Evolutionary conservation across 2,329 filamentous ascomycete species (phyloP).

Genomic region (Xylaria arbuscula): DNA sequence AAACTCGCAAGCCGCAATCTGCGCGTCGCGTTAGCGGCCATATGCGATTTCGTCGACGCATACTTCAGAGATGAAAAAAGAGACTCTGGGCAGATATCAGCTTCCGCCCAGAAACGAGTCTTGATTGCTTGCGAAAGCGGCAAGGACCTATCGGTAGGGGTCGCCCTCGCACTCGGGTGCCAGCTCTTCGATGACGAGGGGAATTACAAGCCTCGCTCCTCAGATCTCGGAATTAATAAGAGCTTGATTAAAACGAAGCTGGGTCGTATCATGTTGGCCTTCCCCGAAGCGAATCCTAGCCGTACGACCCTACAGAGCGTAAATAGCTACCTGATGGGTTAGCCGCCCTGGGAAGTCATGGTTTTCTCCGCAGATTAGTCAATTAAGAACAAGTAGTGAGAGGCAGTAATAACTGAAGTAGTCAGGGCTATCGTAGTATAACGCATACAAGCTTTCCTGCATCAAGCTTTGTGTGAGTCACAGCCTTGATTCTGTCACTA

Average conservation of each 20-base stretch:
- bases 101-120: conserved; percentile 46
- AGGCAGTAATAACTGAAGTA: background rate
- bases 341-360: background rate
- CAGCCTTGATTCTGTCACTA: no score
- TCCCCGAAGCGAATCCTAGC: conserved; percentile 84
- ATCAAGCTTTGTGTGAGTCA: background rate
- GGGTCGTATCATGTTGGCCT: conserved; percentile 82
- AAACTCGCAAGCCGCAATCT: conserved; percentile 88
- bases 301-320: conserved; percentile 89
- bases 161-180: conserved; percentile 80
- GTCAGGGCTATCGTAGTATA: background rate
- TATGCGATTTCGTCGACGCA: conserved; percentile 66
- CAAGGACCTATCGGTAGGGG: conserved; percentile 82
- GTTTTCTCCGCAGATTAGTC: background rate
- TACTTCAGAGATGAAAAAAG: conserved; percentile 50
- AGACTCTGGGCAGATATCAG: background rate
- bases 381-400: background rate
- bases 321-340: conserved; percentile 85
- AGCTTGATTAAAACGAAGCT: conserved; percentile 79
- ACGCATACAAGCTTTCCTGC: background rate
- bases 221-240: conserved; percentile 69
- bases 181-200: conserved; percentile 76
- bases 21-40: conserved; percentile 73
- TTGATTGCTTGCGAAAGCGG: conserved; percentile 80
- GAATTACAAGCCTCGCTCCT: conserved; percentile 37